Conservation (phyloP, 768 basidiomycete genomes). For the button mushroom (Agaricus bisporus) region DNA sequence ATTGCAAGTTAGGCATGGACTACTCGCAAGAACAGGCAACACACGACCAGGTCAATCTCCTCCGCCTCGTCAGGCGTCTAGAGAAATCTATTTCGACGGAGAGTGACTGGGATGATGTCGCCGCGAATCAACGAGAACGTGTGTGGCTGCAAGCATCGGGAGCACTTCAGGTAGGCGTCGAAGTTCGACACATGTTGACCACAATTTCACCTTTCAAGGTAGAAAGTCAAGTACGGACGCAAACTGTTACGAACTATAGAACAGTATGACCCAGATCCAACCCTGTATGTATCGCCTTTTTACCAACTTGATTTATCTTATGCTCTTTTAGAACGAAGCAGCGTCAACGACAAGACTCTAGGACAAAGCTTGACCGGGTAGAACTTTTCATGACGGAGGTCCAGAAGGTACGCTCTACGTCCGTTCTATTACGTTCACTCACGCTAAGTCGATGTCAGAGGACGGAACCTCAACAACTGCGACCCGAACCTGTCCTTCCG, state of each 20-base stretch:
- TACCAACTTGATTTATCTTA: not conserved
- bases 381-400: slow-evolving; percentile 47
- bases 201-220: not conserved
- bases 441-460: slow-evolving; percentile 25
- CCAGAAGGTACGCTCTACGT: slow-evolving; percentile 38
- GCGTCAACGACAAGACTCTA: slow-evolving; percentile 40
- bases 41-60: slow-evolving; percentile 14
- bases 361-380: slow-evolving; percentile 45
- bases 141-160: slow-evolving; percentile 9
- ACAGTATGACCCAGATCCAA: not conserved
- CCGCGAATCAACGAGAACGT: not conserved
- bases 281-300: not conserved
- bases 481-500: slow-evolving; percentile 46
- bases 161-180: slow-evolving; percentile 8
- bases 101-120: slow-evolving; percentile 5
- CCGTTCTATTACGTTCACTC: not conserved
- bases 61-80: slow-evolving; percentile 10
- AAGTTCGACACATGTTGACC: not conserved
- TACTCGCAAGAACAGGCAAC: slow-evolving; percentile 3
- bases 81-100: slow-evolving; percentile 6
- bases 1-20: not conserved
- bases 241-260: slow-evolving; percentile 10
- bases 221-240: slow-evolving; percentile 14
- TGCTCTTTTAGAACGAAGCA: slow-evolving; percentile 29
- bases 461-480: slow-evolving; percentile 30